Base-by-base conservation (phyloP, 441 rosid genomes). In the Heliophila coronopifolia region DNA sequence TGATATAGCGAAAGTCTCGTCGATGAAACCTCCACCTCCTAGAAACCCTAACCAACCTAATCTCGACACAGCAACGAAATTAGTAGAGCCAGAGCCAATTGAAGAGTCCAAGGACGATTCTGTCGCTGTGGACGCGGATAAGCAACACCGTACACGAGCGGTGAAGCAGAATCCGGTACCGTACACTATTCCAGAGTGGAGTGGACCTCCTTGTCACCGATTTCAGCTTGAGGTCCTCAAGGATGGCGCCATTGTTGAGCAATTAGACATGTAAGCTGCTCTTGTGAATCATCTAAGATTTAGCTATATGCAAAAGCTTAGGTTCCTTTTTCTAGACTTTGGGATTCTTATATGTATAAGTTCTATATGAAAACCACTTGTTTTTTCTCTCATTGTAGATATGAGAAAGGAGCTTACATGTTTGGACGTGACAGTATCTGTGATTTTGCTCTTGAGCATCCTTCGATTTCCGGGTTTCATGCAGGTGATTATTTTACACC, bases 401-500 rank as follows among this genome's bases (percentile, higher is more conserved):
- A 59, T 41, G 75, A 83, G 74, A 92, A 85, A 61, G 97, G 95
- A 40, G 97, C 97, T 34, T 92, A 81, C 69, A 66, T 92, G 97
- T 88, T 92, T 74, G 99, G 99, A 27, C 94, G 97, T 12, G 83
- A 78, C 5, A 80, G 76, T 63, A 72, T 85, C 40, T 92, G 97
- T 52, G 97, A 92, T 65, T 92, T 92, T 58, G 55, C 81, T 38
- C 94, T 92, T 6, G 92, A 85, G 72, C 99, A 92, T 61, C 87
- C 95, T 0, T 85, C 95, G 7, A 73, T 92, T 39, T 92, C 99
- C 34, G 83, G 97, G 42, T 92, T 88, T 66, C 99, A 92, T 69
- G 95, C 99, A 14, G 97, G 99, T 92, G 63, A 37, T 20, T 17
- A 11, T 9, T 4, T 35, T 42, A n/a, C n/a, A n/a, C n/a, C n/a